phyloP scores from a whole-genome alignment of 177 flowering plant species.

The Vitis hybrid region DNA sequence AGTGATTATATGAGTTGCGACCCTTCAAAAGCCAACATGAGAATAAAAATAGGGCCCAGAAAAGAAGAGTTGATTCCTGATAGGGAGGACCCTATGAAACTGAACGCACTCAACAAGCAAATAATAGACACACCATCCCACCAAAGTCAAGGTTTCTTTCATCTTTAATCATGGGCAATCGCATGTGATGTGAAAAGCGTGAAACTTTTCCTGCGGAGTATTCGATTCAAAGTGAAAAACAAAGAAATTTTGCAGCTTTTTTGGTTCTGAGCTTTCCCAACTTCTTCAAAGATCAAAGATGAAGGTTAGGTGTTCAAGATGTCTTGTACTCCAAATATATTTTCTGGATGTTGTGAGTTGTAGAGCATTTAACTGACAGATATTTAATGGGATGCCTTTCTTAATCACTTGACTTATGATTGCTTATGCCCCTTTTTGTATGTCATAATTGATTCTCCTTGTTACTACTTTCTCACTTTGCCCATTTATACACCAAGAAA shows the following conservation, averaged over 20 bases:
- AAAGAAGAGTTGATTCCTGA: no score
- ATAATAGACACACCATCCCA: background rate
- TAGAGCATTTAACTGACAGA: conserved; percentile 2
- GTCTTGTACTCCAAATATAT: background rate
- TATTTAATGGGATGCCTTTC: conserved; percentile 1
- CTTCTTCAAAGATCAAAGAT: conserved; percentile 10
- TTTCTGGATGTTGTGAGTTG: conserved; percentile 4
- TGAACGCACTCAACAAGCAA: background rate
- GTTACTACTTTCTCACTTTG: background rate
- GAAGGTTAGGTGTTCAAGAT: background rate
- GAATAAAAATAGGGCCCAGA: no score
- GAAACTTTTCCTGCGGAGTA: background rate
- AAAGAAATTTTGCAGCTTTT: conserved; percentile 9
- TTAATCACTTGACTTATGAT: conserved; percentile 1
- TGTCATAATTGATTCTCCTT: conserved; percentile 12
- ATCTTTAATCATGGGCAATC: background rate
- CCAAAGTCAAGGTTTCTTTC: conserved; percentile 1
- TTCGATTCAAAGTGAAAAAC: conserved; percentile 16
- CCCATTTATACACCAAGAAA: conserved; percentile 5
- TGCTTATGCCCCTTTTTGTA: conserved; percentile 3
- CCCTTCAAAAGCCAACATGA: no score
- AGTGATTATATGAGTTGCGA: no score
- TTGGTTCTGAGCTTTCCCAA: background rate
- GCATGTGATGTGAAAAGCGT: background rate
- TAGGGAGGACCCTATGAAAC: no score